phyloP scores from a whole-genome alignment of 257 asterid genomes.

The Fraxinus excelsior region DNA sequence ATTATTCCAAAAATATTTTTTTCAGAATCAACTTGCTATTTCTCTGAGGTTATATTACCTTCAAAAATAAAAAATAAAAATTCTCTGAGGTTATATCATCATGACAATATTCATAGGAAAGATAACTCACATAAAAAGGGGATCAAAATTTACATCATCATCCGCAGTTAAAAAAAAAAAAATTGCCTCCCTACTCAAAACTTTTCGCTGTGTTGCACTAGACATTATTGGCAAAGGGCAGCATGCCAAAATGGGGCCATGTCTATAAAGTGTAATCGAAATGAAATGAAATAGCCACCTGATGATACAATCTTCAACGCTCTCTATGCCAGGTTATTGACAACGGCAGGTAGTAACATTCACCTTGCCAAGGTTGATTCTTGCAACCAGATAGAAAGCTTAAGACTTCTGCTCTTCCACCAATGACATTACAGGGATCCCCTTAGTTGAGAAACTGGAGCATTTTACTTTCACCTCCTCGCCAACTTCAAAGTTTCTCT shows the following conservation, averaged over 20 bases:
- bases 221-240: conserved; percentile 2
- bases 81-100: neutral
- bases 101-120: neutral
- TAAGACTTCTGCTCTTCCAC: conserved; percentile 35
- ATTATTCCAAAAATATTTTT: neutral
- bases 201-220: conserved; percentile 14
- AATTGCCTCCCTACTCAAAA: conserved; percentile 32
- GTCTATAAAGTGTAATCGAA: neutral
- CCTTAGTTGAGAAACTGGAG: conserved; percentile 79
- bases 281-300: neutral
- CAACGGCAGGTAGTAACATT: conserved; percentile 9
- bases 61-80: no score
- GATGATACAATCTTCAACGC: conserved; percentile 6
- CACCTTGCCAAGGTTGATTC: conserved; percentile 9
- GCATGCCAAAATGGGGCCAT: conserved; percentile 9
- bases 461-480: conserved; percentile 71
- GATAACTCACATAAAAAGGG: neutral
- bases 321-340: neutral
- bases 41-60: neutral
- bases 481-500: conserved; percentile 61
- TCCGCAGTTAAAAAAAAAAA: neutral
- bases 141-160: conserved; percentile 23
- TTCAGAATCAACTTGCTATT: neutral
- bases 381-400: neutral
- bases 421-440: conserved; percentile 80